Percentiles rank a stretch among this genome's conserved stretches.
Evolutionary conservation across 1,284 basidiomycete species (phyloP).

Genomic region (Cutaneotrichosporon cavernicola): DNA sequence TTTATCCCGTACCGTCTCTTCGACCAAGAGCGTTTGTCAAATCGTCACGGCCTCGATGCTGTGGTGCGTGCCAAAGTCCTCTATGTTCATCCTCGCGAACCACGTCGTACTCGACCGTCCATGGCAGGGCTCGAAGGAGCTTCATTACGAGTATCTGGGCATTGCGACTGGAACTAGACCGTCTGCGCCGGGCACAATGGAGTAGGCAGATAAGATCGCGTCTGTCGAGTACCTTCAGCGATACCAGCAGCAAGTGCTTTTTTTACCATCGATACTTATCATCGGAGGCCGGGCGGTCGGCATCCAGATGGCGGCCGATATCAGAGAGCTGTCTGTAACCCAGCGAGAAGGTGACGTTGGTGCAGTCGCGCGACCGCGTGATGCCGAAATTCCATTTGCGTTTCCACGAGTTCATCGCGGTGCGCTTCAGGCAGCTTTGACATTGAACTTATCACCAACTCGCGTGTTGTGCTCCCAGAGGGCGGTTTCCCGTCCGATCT

Average conservation of each 20-base stretch:
- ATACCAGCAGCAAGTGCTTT: conserved; percentile 31
- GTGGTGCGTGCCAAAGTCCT: conserved; percentile 24
- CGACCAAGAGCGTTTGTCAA: neutral
- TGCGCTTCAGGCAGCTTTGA: conserved; percentile 51
- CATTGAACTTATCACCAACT: conserved; percentile 44
- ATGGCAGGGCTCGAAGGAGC: conserved; percentile 17
- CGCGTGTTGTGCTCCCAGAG: conserved; percentile 36
- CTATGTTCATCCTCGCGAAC: conserved; percentile 9
- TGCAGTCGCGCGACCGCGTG: conserved; percentile 64
- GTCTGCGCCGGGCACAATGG: conserved; percentile 40
- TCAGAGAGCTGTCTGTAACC: conserved; percentile 63
- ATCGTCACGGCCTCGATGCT: conserved; percentile 7
- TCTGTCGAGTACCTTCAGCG: conserved; percentile 27
- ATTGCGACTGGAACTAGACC: conserved; percentile 45
- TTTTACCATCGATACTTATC: conserved; percentile 39
- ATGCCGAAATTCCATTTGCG: conserved; percentile 62
- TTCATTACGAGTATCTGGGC: conserved; percentile 44
- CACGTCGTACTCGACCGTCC: conserved; percentile 24
- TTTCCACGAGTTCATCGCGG: conserved; percentile 57
- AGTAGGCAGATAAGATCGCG: conserved; percentile 25
- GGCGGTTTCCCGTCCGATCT: conserved; percentile 49
- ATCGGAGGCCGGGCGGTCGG: conserved; percentile 53
- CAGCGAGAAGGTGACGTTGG: conserved; percentile 62
- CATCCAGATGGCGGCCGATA: conserved; percentile 67
- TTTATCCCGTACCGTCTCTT: conserved; percentile 56